phyloP scores from a whole-genome alignment of 2,329 filamentous ascomycete species.

The Nemania diffusa region DNA sequence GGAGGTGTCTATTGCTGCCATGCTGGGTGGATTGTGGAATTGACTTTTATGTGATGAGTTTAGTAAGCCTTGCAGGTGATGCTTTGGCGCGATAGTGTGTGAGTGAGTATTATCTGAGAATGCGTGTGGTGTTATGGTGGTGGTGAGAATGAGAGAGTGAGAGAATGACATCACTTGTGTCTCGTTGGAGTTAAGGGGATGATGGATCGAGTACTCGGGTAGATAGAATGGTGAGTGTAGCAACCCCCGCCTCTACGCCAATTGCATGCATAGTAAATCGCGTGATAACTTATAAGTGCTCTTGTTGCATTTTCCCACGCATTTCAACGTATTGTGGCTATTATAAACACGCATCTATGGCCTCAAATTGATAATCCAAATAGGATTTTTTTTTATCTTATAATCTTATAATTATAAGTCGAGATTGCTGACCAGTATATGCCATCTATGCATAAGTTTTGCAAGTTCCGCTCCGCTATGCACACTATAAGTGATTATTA shows the following conservation, averaged over 20 bases:
- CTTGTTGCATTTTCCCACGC: background rate
- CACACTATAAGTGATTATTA: background rate
- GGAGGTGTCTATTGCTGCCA: conserved; percentile 58
- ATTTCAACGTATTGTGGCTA: background rate
- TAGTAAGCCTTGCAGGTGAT: background rate
- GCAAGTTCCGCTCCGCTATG: too few species aligned
- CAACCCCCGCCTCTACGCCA: conserved; percentile 9
- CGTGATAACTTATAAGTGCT: background rate
- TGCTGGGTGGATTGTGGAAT: conserved; percentile 15
- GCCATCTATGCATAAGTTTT: background rate
- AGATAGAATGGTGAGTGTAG: too few species aligned
- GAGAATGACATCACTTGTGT: conserved; percentile 27
- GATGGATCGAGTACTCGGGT: too few species aligned
- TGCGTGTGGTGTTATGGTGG: background rate
- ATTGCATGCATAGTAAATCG: too few species aligned
- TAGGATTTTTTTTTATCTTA: too few species aligned
- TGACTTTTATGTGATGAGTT: background rate
- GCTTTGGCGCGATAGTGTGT: too few species aligned
- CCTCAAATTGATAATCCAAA: too few species aligned
- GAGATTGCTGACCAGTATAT: too few species aligned
- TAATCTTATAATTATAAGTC: too few species aligned
- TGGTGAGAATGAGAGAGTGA: background rate
- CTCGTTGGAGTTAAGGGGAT: conserved; percentile 5
- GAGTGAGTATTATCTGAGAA: background rate
- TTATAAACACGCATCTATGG: background rate